Evolutionary conservation across 805 yeast species (phyloP).

Genomic region (Metschnikowia lunata): DNA sequence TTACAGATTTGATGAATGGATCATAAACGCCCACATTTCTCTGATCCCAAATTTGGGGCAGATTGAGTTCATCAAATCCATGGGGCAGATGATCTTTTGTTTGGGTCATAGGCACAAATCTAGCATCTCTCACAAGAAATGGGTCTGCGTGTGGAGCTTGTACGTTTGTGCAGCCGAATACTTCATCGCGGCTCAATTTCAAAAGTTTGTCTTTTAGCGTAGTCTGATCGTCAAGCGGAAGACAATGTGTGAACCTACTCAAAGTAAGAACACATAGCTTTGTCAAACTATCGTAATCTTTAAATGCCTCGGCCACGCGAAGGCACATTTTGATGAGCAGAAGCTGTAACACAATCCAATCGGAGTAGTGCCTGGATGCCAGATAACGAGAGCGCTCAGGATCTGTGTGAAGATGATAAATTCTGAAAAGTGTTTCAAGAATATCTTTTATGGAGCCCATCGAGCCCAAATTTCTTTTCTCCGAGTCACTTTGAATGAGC

Average conservation of each 20-base stretch:
- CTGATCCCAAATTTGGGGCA: no score
- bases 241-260: slow-evolving; percentile 49
- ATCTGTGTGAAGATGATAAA: slow-evolving; percentile 49
- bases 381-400: slow-evolving; percentile 24
- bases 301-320: slow-evolving; percentile 47
- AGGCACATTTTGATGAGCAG: slow-evolving; percentile 51
- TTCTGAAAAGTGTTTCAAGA: slow-evolving; percentile 45
- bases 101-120: slow-evolving; percentile 19
- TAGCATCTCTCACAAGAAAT: slow-evolving; percentile 50
- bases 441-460: slow-evolving; percentile 31
- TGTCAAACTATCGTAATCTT: slow-evolving; percentile 37
- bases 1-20: slow-evolving; percentile 37
- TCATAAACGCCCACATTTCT: slow-evolving; percentile 35
- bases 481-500: no score
- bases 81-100: background rate
- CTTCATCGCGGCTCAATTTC: no score
- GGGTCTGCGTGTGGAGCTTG: slow-evolving; percentile 68
- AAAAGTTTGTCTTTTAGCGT: slow-evolving; percentile 33
- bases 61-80: no score
- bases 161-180: slow-evolving; percentile 15
- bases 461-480: background rate
- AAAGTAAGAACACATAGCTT: slow-evolving; percentile 52
- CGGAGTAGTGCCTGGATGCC: slow-evolving; percentile 22
- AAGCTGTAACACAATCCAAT: slow-evolving; percentile 57
- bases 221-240: slow-evolving; percentile 57